These are phyloP conservation scores for Eucalyptus melliodora DNA, from an alignment of 345 rosid species.

Conservation along the genomic window DNA sequence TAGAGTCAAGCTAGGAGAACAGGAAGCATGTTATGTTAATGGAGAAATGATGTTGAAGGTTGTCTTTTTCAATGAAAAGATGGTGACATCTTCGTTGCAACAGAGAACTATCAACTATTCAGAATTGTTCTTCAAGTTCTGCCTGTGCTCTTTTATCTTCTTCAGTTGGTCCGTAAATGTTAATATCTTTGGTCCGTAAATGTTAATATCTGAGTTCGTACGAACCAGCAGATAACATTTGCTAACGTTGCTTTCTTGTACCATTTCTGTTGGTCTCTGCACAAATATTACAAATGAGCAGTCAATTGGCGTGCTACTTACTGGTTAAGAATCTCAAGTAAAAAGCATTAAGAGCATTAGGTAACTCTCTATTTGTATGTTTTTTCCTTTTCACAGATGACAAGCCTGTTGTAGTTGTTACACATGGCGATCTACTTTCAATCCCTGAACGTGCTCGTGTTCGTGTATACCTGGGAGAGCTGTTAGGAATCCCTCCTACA, in stretches of 20 bases:
- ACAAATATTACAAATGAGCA: not conserved
- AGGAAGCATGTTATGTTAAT: not conserved
- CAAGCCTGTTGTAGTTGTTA: constrained; percentile 71
- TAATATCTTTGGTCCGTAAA: not conserved
- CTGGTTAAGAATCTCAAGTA: not conserved
- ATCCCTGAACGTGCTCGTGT: constrained; percentile 36
- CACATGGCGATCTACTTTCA: constrained; percentile 77
- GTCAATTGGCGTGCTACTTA: not conserved
- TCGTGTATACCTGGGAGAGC: constrained; percentile 48
- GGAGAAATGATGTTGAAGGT: not conserved
- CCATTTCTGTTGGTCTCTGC: not conserved
- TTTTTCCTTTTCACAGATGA: constrained; percentile 36
- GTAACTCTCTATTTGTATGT: not conserved
- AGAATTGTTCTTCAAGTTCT: not conserved
- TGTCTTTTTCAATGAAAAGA: not conserved
- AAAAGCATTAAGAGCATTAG: not conserved
- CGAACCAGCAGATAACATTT: not conserved
- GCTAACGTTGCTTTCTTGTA: not conserved
- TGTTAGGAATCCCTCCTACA: constrained; percentile 57
- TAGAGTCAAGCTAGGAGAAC: not conserved
- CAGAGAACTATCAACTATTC: not conserved
- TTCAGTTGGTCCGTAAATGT: not conserved
- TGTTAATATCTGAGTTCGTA: not conserved
- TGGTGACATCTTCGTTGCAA: not conserved
- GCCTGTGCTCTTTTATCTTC: not conserved